phyloP scores from a whole-genome alignment of 164 flowering plant genomes.

The Vitis rotundifolia region DNA sequence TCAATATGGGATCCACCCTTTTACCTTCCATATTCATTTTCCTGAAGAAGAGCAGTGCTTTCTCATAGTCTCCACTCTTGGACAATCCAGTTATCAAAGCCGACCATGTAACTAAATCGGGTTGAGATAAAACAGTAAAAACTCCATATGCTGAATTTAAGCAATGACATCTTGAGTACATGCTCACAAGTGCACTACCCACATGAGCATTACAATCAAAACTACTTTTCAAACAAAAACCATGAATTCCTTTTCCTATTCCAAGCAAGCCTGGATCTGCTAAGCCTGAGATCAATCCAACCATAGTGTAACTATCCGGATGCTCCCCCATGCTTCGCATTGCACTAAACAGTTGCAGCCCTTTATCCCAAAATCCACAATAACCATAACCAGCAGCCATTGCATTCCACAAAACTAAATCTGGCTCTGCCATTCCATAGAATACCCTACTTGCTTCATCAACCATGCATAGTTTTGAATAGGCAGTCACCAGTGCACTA shows the following conservation, averaged over 20 bases:
- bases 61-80: slow-evolving; percentile 44
- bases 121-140: slow-evolving; percentile 42
- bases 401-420: slow-evolving; percentile 74
- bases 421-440: slow-evolving; percentile 43
- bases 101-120: slow-evolving; percentile 80
- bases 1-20: slow-evolving; percentile 49
- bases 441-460: slow-evolving; percentile 61
- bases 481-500: slow-evolving; percentile 70
- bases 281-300: slow-evolving; percentile 52
- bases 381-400: slow-evolving; percentile 59
- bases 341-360: slow-evolving; percentile 39
- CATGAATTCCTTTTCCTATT: slow-evolving; percentile 59
- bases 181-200: slow-evolving; percentile 63
- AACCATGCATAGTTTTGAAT: slow-evolving; percentile 55
- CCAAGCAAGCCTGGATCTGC: slow-evolving; percentile 30
- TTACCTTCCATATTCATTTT: slow-evolving; percentile 37
- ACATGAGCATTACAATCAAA: slow-evolving; percentile 54
- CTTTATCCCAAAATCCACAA: slow-evolving; percentile 48
- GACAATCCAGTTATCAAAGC: slow-evolving; percentile 69
- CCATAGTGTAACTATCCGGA: slow-evolving; percentile 73
- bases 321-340: slow-evolving; percentile 44
- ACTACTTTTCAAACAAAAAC: slow-evolving; percentile 55
- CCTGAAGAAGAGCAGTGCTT: slow-evolving; percentile 44
- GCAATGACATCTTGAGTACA: slow-evolving; percentile 67
- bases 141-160: slow-evolving; percentile 51